phyloP scores from a whole-genome alignment of 73 alveolate genomes.

The Durusdinium trenchii region DNA sequence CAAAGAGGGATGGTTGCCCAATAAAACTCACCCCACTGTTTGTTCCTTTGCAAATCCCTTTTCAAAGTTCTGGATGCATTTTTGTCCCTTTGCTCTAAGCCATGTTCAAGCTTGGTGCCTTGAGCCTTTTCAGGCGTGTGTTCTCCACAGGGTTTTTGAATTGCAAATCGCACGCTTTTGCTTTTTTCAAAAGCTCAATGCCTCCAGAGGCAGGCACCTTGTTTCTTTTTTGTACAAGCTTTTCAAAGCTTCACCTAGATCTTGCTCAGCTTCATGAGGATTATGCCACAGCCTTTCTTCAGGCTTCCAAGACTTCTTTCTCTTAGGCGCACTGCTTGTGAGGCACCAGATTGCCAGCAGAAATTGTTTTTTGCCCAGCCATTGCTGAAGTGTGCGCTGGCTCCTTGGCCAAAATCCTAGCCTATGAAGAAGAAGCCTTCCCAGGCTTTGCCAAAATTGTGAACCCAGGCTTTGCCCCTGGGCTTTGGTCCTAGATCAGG shows the following conservation, averaged over 20 bases:
- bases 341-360: too few species aligned
- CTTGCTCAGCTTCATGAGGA: background rate
- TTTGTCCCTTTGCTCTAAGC: background rate
- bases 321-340: background rate
- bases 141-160: background rate
- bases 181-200: background rate
- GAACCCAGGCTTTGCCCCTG: background rate
- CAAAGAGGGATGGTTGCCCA: background rate
- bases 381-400: too few species aligned
- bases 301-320: background rate
- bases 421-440: background rate
- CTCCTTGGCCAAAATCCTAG: too few species aligned
- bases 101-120: background rate
- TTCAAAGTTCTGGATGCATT: slow-evolving; percentile 7
- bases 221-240: background rate
- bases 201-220: background rate
- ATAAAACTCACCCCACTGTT: background rate
- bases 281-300: background rate
- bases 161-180: background rate
- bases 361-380: too few species aligned
- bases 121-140: background rate
- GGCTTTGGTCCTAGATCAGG: background rate
- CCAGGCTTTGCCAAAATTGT: background rate
- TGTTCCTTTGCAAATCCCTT: background rate
- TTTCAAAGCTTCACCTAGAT: background rate